phyloP scores from a whole-genome alignment of 495 filamentous ascomycete genomes.

The Neurospora terricola region DNA sequence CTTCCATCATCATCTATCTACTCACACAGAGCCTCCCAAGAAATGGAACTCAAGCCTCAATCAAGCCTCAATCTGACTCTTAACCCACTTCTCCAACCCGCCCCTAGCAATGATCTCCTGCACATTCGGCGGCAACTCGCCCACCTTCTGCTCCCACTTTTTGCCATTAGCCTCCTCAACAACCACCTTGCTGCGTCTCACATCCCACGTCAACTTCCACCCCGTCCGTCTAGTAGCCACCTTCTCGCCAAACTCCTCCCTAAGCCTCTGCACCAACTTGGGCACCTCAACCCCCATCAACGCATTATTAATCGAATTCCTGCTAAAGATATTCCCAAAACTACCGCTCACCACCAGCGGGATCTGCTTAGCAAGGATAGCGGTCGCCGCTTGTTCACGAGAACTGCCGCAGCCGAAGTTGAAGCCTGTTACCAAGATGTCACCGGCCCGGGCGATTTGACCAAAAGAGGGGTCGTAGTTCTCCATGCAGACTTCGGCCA shows the following conservation, averaged over 20 bases:
- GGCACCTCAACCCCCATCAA: constrained; percentile 79
- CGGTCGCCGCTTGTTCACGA: constrained; percentile 82
- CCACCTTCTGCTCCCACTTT: constrained; percentile 71
- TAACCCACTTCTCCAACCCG: constrained; percentile 78
- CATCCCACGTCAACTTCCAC: constrained; percentile 85
- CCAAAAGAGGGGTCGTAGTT: constrained; percentile 97
- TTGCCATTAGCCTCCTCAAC: constrained; percentile 50
- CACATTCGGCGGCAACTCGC: constrained; percentile 78
- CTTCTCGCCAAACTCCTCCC: constrained; percentile 51
- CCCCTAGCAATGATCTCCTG: constrained; percentile 83
- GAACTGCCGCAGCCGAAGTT: constrained; percentile 85
- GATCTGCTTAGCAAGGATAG: constrained; percentile 77
- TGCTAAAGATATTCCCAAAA: constrained; percentile 80
- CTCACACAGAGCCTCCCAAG: too few species aligned
- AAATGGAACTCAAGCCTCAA: constrained; percentile 1
- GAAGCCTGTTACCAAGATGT: constrained; percentile 79
- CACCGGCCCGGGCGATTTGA: constrained; percentile 51
- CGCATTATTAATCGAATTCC: constrained; percentile 91
- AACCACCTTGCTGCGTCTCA: constrained; percentile 55
- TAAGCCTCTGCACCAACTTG: constrained; percentile 54
- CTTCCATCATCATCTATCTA: neutral
- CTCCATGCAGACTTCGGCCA: constrained; percentile 84
- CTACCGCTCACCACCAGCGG: constrained; percentile 75
- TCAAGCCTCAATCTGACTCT: constrained; percentile 41
- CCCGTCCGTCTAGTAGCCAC: constrained; percentile 35